Conservation (phyloP, 192 early-diverging fungal genomes). For the Podila epicladia region DNA sequence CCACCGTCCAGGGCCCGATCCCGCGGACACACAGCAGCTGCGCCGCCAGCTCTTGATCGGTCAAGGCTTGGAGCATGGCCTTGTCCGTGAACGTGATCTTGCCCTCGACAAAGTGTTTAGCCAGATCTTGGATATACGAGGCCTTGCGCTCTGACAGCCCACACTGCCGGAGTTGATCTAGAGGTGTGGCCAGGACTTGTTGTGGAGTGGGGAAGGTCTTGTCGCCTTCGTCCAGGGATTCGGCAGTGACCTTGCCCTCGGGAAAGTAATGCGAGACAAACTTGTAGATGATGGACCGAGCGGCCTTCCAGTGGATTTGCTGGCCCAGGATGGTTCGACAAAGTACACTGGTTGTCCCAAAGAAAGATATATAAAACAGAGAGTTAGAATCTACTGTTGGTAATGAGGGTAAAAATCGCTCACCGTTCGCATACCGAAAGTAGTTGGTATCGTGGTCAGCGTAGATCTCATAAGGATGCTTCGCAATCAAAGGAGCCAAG, state of each 20-base stretch:
- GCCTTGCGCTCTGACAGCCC: constrained; percentile 42
- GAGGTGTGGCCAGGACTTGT: constrained; percentile 19
- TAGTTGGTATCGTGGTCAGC: constrained; percentile 40
- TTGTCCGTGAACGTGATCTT: constrained; percentile 44
- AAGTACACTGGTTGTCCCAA: constrained; percentile 14
- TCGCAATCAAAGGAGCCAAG: constrained; percentile 16
- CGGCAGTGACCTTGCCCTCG: constrained; percentile 21
- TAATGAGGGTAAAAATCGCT: no score
- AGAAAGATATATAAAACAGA: not conserved
- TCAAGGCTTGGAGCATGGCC: constrained; percentile 21
- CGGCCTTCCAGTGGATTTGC: constrained; percentile 46
- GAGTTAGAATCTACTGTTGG: no score
- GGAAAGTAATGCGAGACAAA: constrained; percentile 35
- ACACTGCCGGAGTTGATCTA: constrained; percentile 23
- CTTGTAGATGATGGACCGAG: constrained; percentile 39
- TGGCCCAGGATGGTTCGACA: constrained; percentile 36
- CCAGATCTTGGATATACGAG: constrained; percentile 46
- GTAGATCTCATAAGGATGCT: constrained; percentile 30
- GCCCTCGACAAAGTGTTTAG: constrained; percentile 34
- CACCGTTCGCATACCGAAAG: constrained; percentile 19
- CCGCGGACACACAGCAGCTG: constrained; percentile 42
- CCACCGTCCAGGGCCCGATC: constrained; percentile 45
- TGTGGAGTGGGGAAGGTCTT: constrained; percentile 24
- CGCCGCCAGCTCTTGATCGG: constrained; percentile 27
- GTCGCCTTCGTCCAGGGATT: constrained; percentile 32